Percentiles rank a stretch among this genome's conserved stretches.
These are phyloP conservation scores for Golubevia sp. DNA, from an alignment of 1,284 basidiomycete species.

Conservation along the genomic window DNA sequence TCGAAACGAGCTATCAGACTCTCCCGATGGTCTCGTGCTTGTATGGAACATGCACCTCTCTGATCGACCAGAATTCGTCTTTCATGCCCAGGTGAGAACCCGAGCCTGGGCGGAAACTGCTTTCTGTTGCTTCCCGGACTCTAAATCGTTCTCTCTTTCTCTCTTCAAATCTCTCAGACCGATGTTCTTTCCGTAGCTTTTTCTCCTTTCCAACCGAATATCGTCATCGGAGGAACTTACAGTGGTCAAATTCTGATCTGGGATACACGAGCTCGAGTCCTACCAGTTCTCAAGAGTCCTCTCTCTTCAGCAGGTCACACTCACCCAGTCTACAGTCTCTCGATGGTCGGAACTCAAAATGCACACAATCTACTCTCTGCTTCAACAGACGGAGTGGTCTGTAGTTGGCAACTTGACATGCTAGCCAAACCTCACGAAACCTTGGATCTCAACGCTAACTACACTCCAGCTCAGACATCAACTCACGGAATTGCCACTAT, in stretches of 20 bases:
- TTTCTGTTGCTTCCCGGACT: background rate
- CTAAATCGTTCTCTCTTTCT: background rate
- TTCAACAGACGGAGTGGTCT: slow-evolving; percentile 93
- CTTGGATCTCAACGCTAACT: slow-evolving; percentile 20
- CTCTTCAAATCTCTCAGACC: slow-evolving; percentile 69
- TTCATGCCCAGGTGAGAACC: slow-evolving; percentile 82
- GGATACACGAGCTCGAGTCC: slow-evolving; percentile 89
- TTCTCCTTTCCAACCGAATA: slow-evolving; percentile 95
- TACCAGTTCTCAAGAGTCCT: slow-evolving; percentile 94
- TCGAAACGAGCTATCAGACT: slow-evolving; percentile 75
- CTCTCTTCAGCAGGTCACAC: slow-evolving; percentile 88
- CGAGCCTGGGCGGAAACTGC: background rate
- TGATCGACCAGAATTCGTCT: slow-evolving; percentile 94
- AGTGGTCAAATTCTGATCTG: slow-evolving; percentile 96
- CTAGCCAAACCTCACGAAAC: slow-evolving; percentile 77
- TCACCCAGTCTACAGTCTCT: slow-evolving; percentile 96
- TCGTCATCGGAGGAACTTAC: slow-evolving; percentile 96
- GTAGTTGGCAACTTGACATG: slow-evolving; percentile 98
- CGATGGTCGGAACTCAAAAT: slow-evolving; percentile 96
- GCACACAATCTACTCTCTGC: slow-evolving; percentile 95
- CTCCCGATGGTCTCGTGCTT: slow-evolving; percentile 89
- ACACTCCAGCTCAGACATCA: slow-evolving; percentile 76
- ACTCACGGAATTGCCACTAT: too few relatives aligned
- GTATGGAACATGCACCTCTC: slow-evolving; percentile 96
- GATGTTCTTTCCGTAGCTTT: slow-evolving; percentile 95